Evolutionary conservation across 345 rosid genomes (phyloP).

Genomic region (Noccaea bulbosa): DNA sequence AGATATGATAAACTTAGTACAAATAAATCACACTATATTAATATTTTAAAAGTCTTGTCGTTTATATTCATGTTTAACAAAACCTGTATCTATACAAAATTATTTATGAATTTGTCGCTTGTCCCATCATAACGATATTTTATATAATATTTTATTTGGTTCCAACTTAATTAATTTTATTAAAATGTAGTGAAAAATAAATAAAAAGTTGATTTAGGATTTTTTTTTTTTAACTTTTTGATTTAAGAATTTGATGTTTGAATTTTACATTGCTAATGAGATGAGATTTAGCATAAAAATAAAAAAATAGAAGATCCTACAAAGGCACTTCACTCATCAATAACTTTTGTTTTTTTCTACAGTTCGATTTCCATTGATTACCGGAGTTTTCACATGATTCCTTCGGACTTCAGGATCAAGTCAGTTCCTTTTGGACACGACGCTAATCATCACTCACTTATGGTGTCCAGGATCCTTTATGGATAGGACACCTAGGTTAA

Average conservation of each 20-base stretch:
- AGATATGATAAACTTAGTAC: neutral
- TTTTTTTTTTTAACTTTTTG: too few relatives aligned
- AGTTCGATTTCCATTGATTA: too few relatives aligned
- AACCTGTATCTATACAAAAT: neutral
- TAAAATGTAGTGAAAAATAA: neutral
- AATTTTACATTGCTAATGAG: constrained; percentile 4
- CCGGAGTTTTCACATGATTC: too few relatives aligned
- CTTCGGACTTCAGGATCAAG: too few relatives aligned
- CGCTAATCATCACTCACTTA: too few relatives aligned
- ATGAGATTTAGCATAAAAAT: neutral
- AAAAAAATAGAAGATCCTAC: neutral
- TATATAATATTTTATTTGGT: neutral
- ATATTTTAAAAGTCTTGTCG: neutral
- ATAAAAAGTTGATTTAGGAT: neutral
- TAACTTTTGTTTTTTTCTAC: too few relatives aligned
- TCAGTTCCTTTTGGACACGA: too few relatives aligned
- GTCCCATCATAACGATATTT: constrained; percentile 10
- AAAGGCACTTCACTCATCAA: neutral
- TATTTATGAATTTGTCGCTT: constrained; percentile 6
- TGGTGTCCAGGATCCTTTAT: too few relatives aligned
- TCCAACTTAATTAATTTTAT: neutral
- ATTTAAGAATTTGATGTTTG: neutral
- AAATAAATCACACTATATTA: neutral
- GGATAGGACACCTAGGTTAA: too few relatives aligned
- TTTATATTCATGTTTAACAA: constrained; percentile 1